Evolutionary conservation across 345 rosid species (phyloP).

Genomic region (Lepidium didymum): DNA sequence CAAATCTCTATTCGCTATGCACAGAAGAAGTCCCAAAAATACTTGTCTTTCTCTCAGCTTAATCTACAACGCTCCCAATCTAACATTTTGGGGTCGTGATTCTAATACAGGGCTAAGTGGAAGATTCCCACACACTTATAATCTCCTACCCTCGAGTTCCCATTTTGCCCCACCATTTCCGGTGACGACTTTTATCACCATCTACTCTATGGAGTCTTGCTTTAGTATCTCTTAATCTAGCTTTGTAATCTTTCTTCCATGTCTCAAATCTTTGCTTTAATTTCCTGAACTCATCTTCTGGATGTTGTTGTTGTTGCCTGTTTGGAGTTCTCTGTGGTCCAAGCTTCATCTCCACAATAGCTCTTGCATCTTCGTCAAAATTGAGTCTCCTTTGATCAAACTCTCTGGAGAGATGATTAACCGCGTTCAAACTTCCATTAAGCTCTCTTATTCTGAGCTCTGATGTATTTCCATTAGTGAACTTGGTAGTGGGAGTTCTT

Average conservation of each 20-base stretch:
- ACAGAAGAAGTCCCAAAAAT: slow-evolving; percentile 2
- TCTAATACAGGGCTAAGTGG: slow-evolving; percentile 21
- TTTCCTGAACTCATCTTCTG: slow-evolving; percentile 58
- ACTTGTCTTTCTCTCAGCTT: slow-evolving; percentile 11
- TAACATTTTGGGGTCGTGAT: slow-evolving; percentile 11
- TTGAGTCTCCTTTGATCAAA: slow-evolving; percentile 60
- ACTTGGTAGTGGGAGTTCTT: slow-evolving; percentile 40
- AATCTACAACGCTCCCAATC: slow-evolving; percentile 25
- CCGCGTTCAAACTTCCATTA: slow-evolving; percentile 46
- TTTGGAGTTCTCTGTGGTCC: slow-evolving; percentile 32
- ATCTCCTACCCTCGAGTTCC: slow-evolving; percentile 22
- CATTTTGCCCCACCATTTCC: slow-evolving; percentile 86
- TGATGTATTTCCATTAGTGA: slow-evolving; percentile 33
- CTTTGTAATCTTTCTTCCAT: slow-evolving; percentile 90
- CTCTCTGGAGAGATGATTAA: slow-evolving; percentile 58
- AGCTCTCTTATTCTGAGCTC: slow-evolving; percentile 43
- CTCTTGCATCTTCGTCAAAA: slow-evolving; percentile 60
- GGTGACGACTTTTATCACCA: slow-evolving; percentile 40
- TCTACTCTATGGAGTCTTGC: slow-evolving; percentile 58
- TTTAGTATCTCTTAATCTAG: slow-evolving; percentile 59
- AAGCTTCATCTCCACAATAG: slow-evolving; percentile 42
- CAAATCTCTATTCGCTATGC: slow-evolving; percentile 27
- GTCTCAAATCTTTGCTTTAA: slow-evolving; percentile 58
- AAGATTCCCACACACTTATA: not conserved
- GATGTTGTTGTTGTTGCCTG: slow-evolving; percentile 27